A percentile compares a stretch with the other conserved stretches of the same genome.
Evolutionary conservation across 148 eudicot species (phyloP).

Genomic region (Chenopodium album): DNA sequence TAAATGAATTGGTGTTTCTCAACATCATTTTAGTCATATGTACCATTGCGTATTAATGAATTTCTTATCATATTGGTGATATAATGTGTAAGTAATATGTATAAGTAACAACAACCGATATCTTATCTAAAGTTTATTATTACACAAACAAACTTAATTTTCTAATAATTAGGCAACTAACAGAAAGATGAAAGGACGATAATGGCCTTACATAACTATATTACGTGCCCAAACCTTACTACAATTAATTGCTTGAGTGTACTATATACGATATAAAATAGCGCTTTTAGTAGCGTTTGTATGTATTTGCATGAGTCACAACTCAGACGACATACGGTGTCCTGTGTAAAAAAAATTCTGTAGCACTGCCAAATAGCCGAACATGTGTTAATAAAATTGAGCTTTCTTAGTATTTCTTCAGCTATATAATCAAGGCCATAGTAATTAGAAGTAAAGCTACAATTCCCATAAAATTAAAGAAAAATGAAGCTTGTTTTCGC

Average conservation of each 20-base stretch:
- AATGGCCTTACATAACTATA: too few species aligned
- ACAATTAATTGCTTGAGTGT: neutral
- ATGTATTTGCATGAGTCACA: too few species aligned
- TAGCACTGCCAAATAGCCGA: neutral
- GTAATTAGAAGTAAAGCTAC: neutral
- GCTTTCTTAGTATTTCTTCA: too few species aligned
- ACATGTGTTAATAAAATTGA: neutral
- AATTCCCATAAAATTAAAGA: neutral
- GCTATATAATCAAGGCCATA: neutral
- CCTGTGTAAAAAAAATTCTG: neutral
- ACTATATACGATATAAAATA: too few species aligned
- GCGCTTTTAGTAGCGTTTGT: too few species aligned
- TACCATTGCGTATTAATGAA: neutral
- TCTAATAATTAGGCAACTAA: neutral
- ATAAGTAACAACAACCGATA: too few species aligned
- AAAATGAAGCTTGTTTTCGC: slow-evolving; percentile 38
- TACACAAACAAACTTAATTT: too few species aligned
- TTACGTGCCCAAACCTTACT: neutral
- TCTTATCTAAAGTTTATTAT: neutral
- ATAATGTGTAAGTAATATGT: neutral
- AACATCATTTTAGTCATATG: neutral
- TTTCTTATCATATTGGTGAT: neutral
- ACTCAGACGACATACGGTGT: neutral
- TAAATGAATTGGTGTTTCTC: neutral
- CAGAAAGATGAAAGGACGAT: too few species aligned